These are phyloP conservation scores for Camellia granthamiana DNA, from an alignment of 148 eudicot species.

Conservation along the genomic window DNA sequence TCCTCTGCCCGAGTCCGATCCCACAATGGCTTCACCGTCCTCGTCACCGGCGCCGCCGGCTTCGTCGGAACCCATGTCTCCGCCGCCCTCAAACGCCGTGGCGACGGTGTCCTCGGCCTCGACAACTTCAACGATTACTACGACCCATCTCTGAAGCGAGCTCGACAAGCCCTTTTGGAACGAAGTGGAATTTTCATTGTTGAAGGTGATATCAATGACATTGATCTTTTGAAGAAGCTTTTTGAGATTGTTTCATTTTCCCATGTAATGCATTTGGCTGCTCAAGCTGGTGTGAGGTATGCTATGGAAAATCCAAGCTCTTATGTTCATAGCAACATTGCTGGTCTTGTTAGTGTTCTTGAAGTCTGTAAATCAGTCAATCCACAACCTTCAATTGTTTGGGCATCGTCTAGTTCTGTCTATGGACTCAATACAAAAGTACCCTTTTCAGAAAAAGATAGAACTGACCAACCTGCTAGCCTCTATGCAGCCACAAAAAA, in stretches of 20 bases:
- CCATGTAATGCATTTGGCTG: slow-evolving; percentile 91
- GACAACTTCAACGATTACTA: slow-evolving; percentile 82
- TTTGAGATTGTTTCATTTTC: slow-evolving; percentile 63
- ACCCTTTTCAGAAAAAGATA: slow-evolving; percentile 72
- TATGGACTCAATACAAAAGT: slow-evolving; percentile 76
- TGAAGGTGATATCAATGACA: slow-evolving; percentile 82
- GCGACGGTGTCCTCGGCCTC: slow-evolving; percentile 75
- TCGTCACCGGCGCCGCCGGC: slow-evolving; percentile 85
- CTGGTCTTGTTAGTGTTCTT: slow-evolving; percentile 67
- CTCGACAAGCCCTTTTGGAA: slow-evolving; percentile 59
- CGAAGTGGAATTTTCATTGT: slow-evolving; percentile 66
- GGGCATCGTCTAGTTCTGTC: slow-evolving; percentile 83
- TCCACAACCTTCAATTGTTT: slow-evolving; percentile 81
- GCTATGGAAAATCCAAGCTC: slow-evolving; percentile 85
- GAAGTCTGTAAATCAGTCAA: slow-evolving; percentile 69
- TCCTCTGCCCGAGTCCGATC: slow-evolving; percentile 55
- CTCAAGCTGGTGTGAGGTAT: slow-evolving; percentile 81
- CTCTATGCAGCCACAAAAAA: slow-evolving; percentile 82
- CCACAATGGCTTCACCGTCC: slow-evolving; percentile 55
- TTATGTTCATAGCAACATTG: slow-evolving; percentile 77
- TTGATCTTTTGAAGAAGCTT: slow-evolving; percentile 45
- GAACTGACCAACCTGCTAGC: slow-evolving; percentile 86
- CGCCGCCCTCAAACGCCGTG: slow-evolving; percentile 60
- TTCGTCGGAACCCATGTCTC: slow-evolving; percentile 84
- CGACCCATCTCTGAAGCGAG: slow-evolving; percentile 63